Evolutionary conservation across 2,329 filamentous ascomycete genomes (phyloP), one percentile per base, ranked within the genome.

Genomic region (Aspergillus piperis): DNA sequence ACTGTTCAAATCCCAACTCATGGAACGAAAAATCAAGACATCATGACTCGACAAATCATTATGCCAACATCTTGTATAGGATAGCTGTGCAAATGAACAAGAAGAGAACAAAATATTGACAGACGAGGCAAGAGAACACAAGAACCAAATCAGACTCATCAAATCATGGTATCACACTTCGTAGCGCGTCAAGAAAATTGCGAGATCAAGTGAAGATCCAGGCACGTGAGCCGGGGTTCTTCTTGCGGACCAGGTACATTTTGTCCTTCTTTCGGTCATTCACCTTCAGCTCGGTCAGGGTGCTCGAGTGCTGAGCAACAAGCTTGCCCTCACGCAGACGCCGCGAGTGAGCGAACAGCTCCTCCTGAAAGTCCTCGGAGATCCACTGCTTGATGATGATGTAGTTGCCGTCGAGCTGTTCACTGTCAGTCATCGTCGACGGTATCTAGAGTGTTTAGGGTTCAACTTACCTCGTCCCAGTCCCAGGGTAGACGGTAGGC

Each of bases 311-410:
- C 61, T 75, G 63, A n/a, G 71, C 66, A 56, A 79, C 62, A 44
- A 76, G 61, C 50, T 74, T 75, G 52, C 80, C 82, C 69, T 87
- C 84, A n/a, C 87, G 86, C 63, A 91, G 73, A 47, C 82, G 78
- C 62, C 82, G 82, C 3, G 90, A 91, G 75, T 92, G 89, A 47
- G 85, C 83, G 83, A 90, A 93, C 52, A 92, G 83, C 59, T 86
- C 79, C 60, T 91, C 84, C 69, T 91, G 90, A 71, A 91, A 85
- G 62, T 85, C 84, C 66, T 91, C 87, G 3, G 86, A 84, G 54
- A 92, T 86, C 86, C 86, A 90, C 58, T 86, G 82, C 75, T 89
- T 90, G 77, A 92, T 89, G 61, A 93, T 75, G 58, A 92, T 80
- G 67, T 86, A 92, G 50, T 89, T 86, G 17, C 85, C 83, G 68